Conservation (phyloP, 768 basidiomycete species). For the Xerocomellus amylosporus region DNA sequence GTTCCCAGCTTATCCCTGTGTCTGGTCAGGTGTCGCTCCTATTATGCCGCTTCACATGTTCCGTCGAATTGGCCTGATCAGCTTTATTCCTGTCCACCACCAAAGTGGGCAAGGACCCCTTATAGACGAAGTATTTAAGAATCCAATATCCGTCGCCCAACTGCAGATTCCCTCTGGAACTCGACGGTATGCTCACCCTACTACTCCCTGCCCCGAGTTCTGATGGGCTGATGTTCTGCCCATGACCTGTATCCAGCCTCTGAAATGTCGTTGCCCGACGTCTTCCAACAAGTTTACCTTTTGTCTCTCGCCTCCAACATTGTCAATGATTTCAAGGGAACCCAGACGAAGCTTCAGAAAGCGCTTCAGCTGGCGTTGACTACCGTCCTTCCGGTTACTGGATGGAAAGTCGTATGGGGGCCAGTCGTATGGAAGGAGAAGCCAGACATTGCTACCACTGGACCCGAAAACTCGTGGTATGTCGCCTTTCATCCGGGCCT, state of each 20-base stretch:
- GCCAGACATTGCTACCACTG: not conserved
- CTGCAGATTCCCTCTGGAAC: too few species aligned
- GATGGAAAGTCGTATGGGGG: conserved; percentile 13
- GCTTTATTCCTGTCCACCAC: too few species aligned
- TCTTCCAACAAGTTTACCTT: conserved; percentile 14
- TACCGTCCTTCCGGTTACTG: not conserved
- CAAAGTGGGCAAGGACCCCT: too few species aligned
- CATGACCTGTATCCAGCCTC: not conserved
- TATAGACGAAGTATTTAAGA: too few species aligned
- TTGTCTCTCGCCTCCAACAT: conserved; percentile 8
- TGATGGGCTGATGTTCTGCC: too few species aligned
- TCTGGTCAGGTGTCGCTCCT: too few species aligned
- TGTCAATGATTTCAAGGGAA: not conserved
- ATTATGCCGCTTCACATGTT: too few species aligned
- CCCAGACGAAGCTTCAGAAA: not conserved
- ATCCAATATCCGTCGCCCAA: too few species aligned
- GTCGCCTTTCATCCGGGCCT: conserved; percentile 8
- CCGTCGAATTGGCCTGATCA: too few species aligned
- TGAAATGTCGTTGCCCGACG: conserved; percentile 11
- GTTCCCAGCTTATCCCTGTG: too few species aligned
- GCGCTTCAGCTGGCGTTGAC: not conserved
- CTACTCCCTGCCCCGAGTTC: too few species aligned
- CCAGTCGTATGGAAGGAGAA: conserved; percentile 15
- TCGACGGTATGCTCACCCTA: too few species aligned
- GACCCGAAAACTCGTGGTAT: conserved; percentile 18